Base-by-base conservation (phyloP, 1,284 basidiomycete genomes). In the Ceratobasidium sp. region DNA sequence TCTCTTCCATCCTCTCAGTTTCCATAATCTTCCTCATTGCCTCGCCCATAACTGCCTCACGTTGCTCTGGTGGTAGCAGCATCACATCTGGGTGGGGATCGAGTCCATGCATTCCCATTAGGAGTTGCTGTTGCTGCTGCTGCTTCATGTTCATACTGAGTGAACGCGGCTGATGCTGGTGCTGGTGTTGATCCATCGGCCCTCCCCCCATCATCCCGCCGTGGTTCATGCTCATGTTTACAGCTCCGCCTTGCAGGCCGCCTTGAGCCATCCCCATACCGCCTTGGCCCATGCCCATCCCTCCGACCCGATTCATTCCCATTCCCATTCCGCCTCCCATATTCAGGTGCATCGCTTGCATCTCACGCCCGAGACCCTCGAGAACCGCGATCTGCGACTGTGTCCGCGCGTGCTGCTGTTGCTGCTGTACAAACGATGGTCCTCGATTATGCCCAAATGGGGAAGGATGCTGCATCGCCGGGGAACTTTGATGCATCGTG, bases 21-120 rank as follows among this genome's bases (percentile, higher is more conserved):
- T 95, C 92, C 79, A 91, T 84, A 76, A 96, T 96, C 82, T 93
- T 92, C 73, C 89, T 85, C 88, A 93, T 91, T 0, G 93, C 91
- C 79, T 94, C 92, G 30, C 83, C 83, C 73, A 89, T 83, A 28
- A 95, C 80, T 2, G 87, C 84, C 72, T 92, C 90, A 76, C 92
- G 90, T 73, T 91, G 85, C 58, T 85, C 87, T 55, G 84, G 86
- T 72, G 77, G 75, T n/a, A 72, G 71, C 41, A 60, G 6, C 57
- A 72, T 72, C 32, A 62, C 41, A 41, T 72, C 70, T 43, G 70
- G 32, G 46, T 72, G 70, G 14, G 58, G n/a, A 30, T 60, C 58
- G 21, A 67, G 46, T 18, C 48, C 62, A 34, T 67, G 62, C 62
- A 67, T 67, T 39, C 62, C 62, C 62, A 67, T 67, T 36, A 67